These are phyloP conservation scores for Fonsecaea nubica DNA, from an alignment of 2,329 filamentous ascomycete genomes.

Conservation along the genomic window DNA sequence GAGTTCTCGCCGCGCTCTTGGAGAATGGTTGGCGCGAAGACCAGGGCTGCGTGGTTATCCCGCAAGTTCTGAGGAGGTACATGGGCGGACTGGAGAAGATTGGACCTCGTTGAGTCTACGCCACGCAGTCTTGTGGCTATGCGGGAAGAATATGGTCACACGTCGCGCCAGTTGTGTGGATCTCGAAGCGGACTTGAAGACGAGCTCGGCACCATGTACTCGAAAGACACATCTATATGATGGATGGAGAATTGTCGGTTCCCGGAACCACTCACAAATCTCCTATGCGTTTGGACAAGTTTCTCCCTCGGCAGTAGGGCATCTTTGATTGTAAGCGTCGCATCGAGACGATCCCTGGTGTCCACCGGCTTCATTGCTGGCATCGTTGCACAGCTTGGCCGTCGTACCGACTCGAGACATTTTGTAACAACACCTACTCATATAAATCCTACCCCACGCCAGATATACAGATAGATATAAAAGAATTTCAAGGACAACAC, in stretches of 20 bases:
- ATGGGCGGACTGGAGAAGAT: conserved; percentile 80
- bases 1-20: conserved; percentile 84
- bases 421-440: too few species aligned
- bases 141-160: background rate
- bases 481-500: too few species aligned
- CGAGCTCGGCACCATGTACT: background rate
- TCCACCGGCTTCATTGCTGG: too few species aligned
- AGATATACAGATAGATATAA: too few species aligned
- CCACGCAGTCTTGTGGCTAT: background rate
- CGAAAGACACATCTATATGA: too few species aligned
- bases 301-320: too few species aligned
- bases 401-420: too few species aligned
- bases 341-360: too few species aligned
- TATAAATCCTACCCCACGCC: too few species aligned
- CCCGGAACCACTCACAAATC: background rate
- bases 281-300: too few species aligned
- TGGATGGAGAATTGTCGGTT: background rate
- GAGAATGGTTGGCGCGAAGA: conserved; percentile 81
- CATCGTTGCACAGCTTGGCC: too few species aligned
- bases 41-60: conserved; percentile 74
- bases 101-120: conserved; percentile 44
- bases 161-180: background rate
- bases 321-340: too few species aligned
- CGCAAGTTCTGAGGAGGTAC: conserved; percentile 78
- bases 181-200: background rate